Percentiles rank a stretch among this genome's conserved stretches.
Evolutionary conservation across 169 alveolate species (phyloP).

Genomic region (Plasmodium cynomolgi): DNA sequence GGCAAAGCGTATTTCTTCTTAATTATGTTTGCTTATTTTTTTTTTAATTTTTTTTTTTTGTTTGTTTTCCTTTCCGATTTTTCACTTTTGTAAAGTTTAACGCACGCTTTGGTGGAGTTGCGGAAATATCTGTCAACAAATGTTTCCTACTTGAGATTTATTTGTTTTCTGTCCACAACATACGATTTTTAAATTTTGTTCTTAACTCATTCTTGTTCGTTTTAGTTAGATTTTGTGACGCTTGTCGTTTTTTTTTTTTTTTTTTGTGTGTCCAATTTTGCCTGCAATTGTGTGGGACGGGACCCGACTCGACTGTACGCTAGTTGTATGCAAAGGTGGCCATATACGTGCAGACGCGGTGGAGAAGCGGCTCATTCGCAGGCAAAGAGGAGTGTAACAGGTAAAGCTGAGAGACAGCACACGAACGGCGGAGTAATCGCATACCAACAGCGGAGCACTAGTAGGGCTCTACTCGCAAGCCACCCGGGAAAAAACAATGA

Average conservation of each 20-base stretch:
- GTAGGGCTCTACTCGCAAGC: background rate
- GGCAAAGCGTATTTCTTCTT: background rate
- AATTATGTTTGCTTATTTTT: background rate
- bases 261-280: background rate
- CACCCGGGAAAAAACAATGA: background rate
- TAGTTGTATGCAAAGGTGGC: background rate
- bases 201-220: background rate
- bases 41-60: background rate
- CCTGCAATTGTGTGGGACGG: background rate
- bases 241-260: constrained; percentile 5
- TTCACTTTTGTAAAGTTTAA: background rate
- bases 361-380: background rate
- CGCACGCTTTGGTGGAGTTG: background rate
- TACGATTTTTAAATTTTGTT: background rate
- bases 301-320: background rate
- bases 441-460: background rate
- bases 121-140: background rate
- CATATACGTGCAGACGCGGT: background rate
- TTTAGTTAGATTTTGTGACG: background rate
- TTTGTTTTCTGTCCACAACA: background rate
- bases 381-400: background rate
- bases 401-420: background rate
- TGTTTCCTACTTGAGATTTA: background rate
- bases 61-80: background rate
- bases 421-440: background rate